Evolutionary conservation across 306 rosid genomes (phyloP).

Genomic region (Datisca glomerata): DNA sequence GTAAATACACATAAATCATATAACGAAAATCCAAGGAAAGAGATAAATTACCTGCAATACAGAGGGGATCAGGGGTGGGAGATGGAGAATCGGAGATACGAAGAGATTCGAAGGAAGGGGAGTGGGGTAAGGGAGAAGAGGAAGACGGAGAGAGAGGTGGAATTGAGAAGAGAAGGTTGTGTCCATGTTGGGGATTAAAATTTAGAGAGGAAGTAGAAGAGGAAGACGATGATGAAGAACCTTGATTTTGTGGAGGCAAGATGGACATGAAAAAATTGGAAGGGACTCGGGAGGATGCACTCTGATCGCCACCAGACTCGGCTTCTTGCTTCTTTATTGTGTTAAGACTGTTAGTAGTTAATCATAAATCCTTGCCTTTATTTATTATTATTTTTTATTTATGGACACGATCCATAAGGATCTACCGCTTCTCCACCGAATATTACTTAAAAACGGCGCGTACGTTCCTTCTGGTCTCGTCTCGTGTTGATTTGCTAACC

Average conservation of each 20-base stretch:
- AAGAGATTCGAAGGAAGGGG: constrained; percentile 34
- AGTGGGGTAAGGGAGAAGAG: neutral
- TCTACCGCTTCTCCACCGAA: too few species aligned
- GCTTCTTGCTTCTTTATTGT: neutral
- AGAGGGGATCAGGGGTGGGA: constrained; percentile 9
- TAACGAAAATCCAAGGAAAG: neutral
- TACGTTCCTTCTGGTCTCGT: too few species aligned
- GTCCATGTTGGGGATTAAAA: constrained; percentile 73
- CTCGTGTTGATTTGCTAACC: too few species aligned
- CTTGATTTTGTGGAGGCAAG: constrained; percentile 73
- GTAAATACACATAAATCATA: neutral
- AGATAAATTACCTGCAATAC: constrained; percentile 26
- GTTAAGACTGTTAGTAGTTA: too few species aligned
- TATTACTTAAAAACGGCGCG: too few species aligned
- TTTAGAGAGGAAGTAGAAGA: constrained; percentile 22
- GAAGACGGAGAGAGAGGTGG: neutral
- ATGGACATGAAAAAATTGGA: constrained; percentile 88
- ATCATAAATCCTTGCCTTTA: too few species aligned
- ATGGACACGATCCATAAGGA: too few species aligned
- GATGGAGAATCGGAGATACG: constrained; percentile 43
- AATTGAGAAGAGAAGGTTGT: neutral
- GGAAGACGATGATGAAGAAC: constrained; percentile 45
- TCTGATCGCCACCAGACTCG: constrained; percentile 5
- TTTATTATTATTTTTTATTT: too few species aligned
- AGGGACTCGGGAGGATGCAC: constrained; percentile 8